Evolutionary conservation across 495 filamentous ascomycete species (phyloP), one percentile per base, ranked within the genome.

Genomic region (Tuber brumale): DNA sequence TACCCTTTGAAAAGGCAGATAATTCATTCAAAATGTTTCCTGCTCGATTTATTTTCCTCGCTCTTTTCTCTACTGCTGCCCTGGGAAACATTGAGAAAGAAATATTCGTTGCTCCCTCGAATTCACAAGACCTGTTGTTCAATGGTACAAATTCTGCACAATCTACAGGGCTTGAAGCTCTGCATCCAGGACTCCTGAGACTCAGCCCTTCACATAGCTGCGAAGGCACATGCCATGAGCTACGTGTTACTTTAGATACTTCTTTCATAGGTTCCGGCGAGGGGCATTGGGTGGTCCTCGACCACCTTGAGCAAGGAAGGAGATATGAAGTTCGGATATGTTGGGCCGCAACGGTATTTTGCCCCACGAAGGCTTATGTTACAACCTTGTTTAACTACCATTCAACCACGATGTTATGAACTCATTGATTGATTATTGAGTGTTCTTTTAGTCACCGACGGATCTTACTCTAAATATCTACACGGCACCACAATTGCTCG

Each of bases 301-400:
- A 94, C 73, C 85, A 88, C n/a, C 87, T 99, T 71, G 87, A 84
- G 31, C 87, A 89, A 31, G 88, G 89, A 16, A 91, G 92, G 81
- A 89, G 94, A 76, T 97, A 98, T 86, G 95, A 99, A 86, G 89
- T 97, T 45, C 89, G 95, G 37, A 87, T 97, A 76, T 99, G 95
- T 85, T 99, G 95, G 95, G 86, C 92, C 77, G 95, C 95, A 69
- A 96, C 91, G 44, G 95, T 97, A 88, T 87, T 35, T 76, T 45
- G 71, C 69, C 35, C 69, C 70, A 74, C 46, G 73, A 57, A 61
- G 69, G 66, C 43, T 27, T 37, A 69, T 70, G 14, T 69, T 23
- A 35, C 27, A 74, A 39, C 76, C 69, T 37, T 70, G n/a, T 46
- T 70, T 37, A 42, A 0, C 41, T 42, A 27, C 72, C 42, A 51